Base-by-base conservation (phyloP, 1,284 basidiomycete species). In the Exsudoporus floridanus region DNA sequence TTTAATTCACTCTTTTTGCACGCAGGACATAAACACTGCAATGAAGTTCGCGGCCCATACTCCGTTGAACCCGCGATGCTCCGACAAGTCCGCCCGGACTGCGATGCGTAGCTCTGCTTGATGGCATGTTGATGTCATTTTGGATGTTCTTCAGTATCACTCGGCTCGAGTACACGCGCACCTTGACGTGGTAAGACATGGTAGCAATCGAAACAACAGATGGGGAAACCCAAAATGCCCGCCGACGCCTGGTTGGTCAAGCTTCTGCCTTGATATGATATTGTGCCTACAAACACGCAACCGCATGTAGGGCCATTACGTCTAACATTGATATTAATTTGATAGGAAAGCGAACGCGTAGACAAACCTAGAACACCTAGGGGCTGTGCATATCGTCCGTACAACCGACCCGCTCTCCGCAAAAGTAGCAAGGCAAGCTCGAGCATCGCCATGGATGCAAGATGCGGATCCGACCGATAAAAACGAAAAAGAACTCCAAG, bases 1-100 rank as follows among this genome's bases (percentile, higher is more conserved):
- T 64, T 38, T 36, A 50, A 62, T 57, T 38, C 49, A 53, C 19
- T 61, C 62, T 13, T 49, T 60, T 60, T 59, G 54, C 41, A 57
- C 37, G 31, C 16, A 33, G 10, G 3, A 21, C 16, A 10, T 46
- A 5, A 5, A 39, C 14, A 21, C 13, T 1, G 19, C n/a, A 4
- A 44, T 27, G 19, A 41, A 35, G 30, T 8, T 35, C 8, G 21
- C 38, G 7, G 23, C 7, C 33, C 33, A 25, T 1, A 23, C 16
- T 4, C 14, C 14, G 30, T 19, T 19, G 6, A n/a, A 13, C 1
- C 41, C 28, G 49, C 49, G 56, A 46, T 28, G 18, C 5, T 38
- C 60, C 54, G 57, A 62, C 45, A 33, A 46, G 35, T 57, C 41
- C 58, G 57, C 58, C 28, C 21, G 39, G 59, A 50, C 1, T 23